A percentile compares a stretch with the other conserved stretches of the same genome.
phyloP scores from a whole-genome alignment of 352 stramenopile species.

The Pythium pectinolyticum region DNA sequence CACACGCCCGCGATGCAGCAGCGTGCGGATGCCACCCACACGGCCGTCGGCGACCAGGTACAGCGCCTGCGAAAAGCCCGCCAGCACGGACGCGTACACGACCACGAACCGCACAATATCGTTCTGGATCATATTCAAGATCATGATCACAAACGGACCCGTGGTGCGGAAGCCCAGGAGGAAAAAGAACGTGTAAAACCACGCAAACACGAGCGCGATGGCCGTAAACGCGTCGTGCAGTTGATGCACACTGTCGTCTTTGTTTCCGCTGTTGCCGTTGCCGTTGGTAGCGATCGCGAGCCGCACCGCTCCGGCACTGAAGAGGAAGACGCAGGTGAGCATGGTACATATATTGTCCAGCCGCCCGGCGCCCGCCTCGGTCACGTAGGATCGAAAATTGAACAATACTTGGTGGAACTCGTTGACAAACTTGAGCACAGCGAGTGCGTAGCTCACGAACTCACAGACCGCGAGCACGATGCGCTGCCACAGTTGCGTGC shows the following conservation, averaged over 20 bases:
- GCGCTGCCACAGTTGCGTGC: slow-evolving; percentile 3
- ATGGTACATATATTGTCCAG: slow-evolving; percentile 63
- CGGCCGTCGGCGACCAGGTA: slow-evolving; percentile 57
- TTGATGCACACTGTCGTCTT: too few relatives aligned
- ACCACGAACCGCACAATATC: slow-evolving; percentile 62
- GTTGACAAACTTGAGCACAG: slow-evolving; percentile 50
- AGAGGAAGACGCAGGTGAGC: slow-evolving; percentile 38
- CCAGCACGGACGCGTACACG: slow-evolving; percentile 55
- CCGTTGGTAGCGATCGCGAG: slow-evolving; percentile 2
- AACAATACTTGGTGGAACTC: slow-evolving; percentile 52
- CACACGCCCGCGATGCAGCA: slow-evolving; percentile 53
- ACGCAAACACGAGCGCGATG: slow-evolving; percentile 52
- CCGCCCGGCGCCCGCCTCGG: slow-evolving; percentile 41
- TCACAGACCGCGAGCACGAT: slow-evolving; percentile 39
- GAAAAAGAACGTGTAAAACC: slow-evolving; percentile 74
- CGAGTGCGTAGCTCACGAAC: slow-evolving; percentile 29
- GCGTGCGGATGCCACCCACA: slow-evolving; percentile 22
- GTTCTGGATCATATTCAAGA: slow-evolving; percentile 58
- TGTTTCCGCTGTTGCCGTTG: too few relatives aligned
- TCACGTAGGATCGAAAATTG: slow-evolving; percentile 42
- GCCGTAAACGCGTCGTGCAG: slow-evolving; percentile 45
- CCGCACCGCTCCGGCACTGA: slow-evolving; percentile 32
- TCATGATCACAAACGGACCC: slow-evolving; percentile 70
- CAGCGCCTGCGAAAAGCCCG: slow-evolving; percentile 53
- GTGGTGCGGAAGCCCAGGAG: slow-evolving; percentile 60